Evolutionary conservation across 768 basidiomycete species (phyloP), one percentile per base, ranked within the genome.

Genomic region (Gloeostereum incarnatum): DNA sequence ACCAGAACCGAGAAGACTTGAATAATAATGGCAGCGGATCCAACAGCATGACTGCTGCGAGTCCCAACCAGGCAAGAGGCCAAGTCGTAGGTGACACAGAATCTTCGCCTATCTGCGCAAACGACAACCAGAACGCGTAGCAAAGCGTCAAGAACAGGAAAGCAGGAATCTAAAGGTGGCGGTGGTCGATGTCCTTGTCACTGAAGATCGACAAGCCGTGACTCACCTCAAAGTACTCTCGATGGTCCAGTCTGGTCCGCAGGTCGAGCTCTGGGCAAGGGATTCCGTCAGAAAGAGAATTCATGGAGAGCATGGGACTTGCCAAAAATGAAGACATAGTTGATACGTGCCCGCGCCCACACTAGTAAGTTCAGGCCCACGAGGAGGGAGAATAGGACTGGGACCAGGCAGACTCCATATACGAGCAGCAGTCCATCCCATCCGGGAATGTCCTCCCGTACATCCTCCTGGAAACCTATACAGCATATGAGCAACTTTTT

Each of bases 321-420:
- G 85, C 84, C 84, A 50, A 93, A 87, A 24, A 93, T 87, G 55
- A 97, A 94, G n/a, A 80, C 72, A 49, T 92, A 94, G 53, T 97
- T 98, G 48, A 99, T 90, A 32, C 84, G 69, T 4, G 79, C 64
- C 4, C 60, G 58, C 0, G 75, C 66, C 83, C 87, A 99, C 0
- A 81, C 82, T 16, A 80, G 47, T 4, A 98, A 46, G 53, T 99
- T 97, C n/a, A 85, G 41, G 18, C 88, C 85, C 38, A 98, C 73
- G 1, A 96, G 61, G 22, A 89, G 43, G 2, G 77, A 65, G 50
- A 96, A 84, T 2, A 94, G 44, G 5, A 81, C 65, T 0, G 92
- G 91, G 3, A 96, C 55, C 31, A 78, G 57, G 18, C 94, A 57
- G 4, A 81, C 67, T 0, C 73, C 80, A 52, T 96, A 99, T 14